Evolutionary conservation across 2,329 filamentous ascomycete species (phyloP).

Genomic region (Raffaelea arxii): DNA sequence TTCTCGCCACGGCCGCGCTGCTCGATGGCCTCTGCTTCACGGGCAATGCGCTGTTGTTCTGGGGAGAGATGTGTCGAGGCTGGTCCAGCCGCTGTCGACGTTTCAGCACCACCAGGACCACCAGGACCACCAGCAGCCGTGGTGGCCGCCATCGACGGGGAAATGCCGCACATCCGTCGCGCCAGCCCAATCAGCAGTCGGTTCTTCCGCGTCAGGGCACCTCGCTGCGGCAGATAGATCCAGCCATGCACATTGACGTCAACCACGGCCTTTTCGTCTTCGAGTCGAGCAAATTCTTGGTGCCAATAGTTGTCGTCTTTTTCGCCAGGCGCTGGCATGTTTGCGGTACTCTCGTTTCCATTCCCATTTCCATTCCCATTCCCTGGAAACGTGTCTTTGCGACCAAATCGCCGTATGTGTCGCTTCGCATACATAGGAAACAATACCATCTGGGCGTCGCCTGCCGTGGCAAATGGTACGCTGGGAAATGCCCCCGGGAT

Average conservation of each 20-base stretch:
- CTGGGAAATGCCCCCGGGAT: slow-evolving; percentile 77
- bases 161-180: slow-evolving; percentile 76
- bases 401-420: too few relatives aligned
- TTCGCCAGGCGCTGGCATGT: slow-evolving; percentile 27
- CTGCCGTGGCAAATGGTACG: slow-evolving; percentile 67
- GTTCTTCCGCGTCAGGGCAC: slow-evolving; percentile 79
- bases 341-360: slow-evolving; percentile 20
- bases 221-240: slow-evolving; percentile 80
- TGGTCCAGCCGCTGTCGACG: slow-evolving; percentile 16
- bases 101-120: slow-evolving; percentile 20
- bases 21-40: slow-evolving; percentile 69
- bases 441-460: slow-evolving; percentile 84
- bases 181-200: slow-evolving; percentile 79
- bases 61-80: slow-evolving; percentile 38
- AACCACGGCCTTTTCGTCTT: slow-evolving; percentile 76
- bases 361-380: slow-evolving; percentile 14
- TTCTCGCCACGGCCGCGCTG: slow-evolving; percentile 61
- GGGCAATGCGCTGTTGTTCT: slow-evolving; percentile 57
- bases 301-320: slow-evolving; percentile 67
- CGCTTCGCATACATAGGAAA: slow-evolving; percentile 88
- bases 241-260: slow-evolving; percentile 94
- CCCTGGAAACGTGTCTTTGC: slow-evolving; percentile 34
- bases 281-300: slow-evolving; percentile 66
- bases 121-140: slow-evolving; percentile 20
- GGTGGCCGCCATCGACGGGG: slow-evolving; percentile 39